These are phyloP conservation scores for Simplicillium sp. DNA, from an alignment of 2,329 filamentous ascomycete species.

Conservation along the genomic window DNA sequence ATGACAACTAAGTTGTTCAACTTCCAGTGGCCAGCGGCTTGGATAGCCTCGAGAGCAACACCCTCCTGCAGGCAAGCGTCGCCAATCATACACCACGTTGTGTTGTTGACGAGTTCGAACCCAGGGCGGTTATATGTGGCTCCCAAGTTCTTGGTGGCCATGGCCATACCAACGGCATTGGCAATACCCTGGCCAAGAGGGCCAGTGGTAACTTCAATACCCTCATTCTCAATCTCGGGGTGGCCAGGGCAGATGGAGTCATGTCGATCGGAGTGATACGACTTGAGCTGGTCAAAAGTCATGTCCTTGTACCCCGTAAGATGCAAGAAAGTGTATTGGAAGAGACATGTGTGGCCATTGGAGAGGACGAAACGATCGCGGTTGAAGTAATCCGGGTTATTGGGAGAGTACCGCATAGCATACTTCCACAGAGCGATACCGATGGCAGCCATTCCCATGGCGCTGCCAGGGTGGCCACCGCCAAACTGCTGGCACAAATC, in stretches of 20 bases:
- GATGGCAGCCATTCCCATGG: conserved; percentile 53
- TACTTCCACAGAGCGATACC: conserved; percentile 53
- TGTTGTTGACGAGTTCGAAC: conserved; percentile 37
- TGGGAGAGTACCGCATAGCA: conserved; percentile 49
- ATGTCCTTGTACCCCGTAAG: conserved; percentile 42
- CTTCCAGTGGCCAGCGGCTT: conserved; percentile 43
- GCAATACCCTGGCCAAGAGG: conserved; percentile 51
- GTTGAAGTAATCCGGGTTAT: conserved; percentile 48
- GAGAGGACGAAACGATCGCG: conserved; percentile 54
- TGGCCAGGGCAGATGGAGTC: conserved; percentile 45
- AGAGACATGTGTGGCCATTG: conserved; percentile 48
- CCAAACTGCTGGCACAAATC: conserved; percentile 63
- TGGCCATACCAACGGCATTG: conserved; percentile 49
- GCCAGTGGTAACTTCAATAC: conserved; percentile 50
- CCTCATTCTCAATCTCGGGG: conserved; percentile 47
- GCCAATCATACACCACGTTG: conserved; percentile 47
- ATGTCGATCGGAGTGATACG: conserved; percentile 33
- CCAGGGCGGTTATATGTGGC: conserved; percentile 42
- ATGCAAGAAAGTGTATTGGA: conserved; percentile 44
- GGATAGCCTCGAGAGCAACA: conserved; percentile 46
- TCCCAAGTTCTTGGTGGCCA: conserved; percentile 45
- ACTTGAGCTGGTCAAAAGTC: conserved; percentile 48
- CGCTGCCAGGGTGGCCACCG: conserved; percentile 55
- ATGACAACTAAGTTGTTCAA: conserved; percentile 48
- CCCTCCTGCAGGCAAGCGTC: conserved; percentile 51